Evolutionary conservation across 2,329 filamentous ascomycete species (phyloP).

Genomic region (Clonostachys byssicola): DNA sequence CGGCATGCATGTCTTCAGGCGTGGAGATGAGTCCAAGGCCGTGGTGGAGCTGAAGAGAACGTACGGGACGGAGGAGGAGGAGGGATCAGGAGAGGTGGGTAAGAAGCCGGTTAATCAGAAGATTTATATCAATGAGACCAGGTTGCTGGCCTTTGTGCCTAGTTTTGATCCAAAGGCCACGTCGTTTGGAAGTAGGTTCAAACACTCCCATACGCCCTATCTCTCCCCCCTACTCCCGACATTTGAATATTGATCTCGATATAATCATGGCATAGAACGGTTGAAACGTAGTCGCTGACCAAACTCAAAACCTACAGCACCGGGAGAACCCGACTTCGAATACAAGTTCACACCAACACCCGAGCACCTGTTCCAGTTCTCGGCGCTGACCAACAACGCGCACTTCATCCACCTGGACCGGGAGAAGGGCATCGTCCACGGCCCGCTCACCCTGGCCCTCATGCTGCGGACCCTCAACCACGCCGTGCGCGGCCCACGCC

Average conservation of each 20-base stretch:
- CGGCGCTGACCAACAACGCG: slow-evolving; percentile 86
- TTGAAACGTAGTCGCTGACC: slow-evolving; percentile 3
- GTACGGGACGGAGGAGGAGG: too few relatives aligned
- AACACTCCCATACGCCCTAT: neutral
- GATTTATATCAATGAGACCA: too few relatives aligned
- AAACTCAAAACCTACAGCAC: slow-evolving; percentile 25
- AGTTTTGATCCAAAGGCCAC: neutral
- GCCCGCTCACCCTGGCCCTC: slow-evolving; percentile 74
- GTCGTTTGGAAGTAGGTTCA: neutral
- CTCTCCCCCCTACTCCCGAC: slow-evolving; percentile 10
- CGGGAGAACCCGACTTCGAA: slow-evolving; percentile 47
- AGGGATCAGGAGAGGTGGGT: too few relatives aligned
- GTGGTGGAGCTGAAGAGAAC: too few relatives aligned
- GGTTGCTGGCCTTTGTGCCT: too few relatives aligned
- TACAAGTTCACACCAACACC: slow-evolving; percentile 35
- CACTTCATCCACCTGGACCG: slow-evolving; percentile 90
- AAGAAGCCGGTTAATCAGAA: too few relatives aligned
- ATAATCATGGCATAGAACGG: slow-evolving; percentile 43
- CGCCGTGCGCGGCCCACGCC: neutral
- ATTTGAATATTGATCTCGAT: slow-evolving; percentile 45
- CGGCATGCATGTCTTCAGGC: too few relatives aligned
- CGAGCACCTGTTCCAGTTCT: slow-evolving; percentile 82
- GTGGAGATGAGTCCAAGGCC: too few relatives aligned
- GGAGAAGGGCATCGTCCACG: slow-evolving; percentile 75
- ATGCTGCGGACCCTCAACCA: slow-evolving; percentile 62